Evolutionary conservation across 2,329 filamentous ascomycete genomes (phyloP).

Genomic region (Aspergillus unguis): DNA sequence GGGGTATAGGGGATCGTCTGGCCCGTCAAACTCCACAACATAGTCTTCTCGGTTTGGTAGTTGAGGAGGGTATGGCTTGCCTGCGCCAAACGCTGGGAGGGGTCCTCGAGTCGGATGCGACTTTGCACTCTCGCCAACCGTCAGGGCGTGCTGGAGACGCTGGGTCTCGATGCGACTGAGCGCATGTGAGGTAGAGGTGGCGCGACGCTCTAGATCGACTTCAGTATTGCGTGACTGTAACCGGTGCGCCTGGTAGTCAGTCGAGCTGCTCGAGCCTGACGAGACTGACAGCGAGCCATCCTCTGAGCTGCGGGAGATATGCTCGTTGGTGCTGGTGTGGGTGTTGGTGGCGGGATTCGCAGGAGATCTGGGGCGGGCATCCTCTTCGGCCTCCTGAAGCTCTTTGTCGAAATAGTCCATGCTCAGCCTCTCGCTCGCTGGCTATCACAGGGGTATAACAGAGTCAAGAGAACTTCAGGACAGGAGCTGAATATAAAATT

Average conservation of each 20-base stretch:
- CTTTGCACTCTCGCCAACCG: constrained; percentile 26
- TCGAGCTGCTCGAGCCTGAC: constrained; percentile 25
- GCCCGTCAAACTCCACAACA: constrained; percentile 53
- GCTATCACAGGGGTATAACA: no score
- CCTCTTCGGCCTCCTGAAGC: no score
- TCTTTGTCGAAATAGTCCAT: no score
- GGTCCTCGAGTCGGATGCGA: constrained; percentile 5
- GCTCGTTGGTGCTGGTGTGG: no score
- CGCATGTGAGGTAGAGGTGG: constrained; percentile 22
- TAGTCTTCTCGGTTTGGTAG: constrained; percentile 53
- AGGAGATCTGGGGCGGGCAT: no score
- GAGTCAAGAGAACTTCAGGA: no score
- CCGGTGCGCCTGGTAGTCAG: constrained; percentile 25
- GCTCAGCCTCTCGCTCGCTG: no score
- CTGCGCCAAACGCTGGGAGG: constrained; percentile 31
- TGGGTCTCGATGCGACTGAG: constrained; percentile 33
- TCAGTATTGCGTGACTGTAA: constrained; percentile 32
- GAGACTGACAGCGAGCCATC: constrained; percentile 3
- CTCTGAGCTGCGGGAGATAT: no score
- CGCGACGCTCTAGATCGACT: constrained; percentile 29
- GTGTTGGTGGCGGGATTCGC: no score
- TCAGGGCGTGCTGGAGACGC: constrained; percentile 38
- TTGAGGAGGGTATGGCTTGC: constrained; percentile 51
- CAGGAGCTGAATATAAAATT: no score
- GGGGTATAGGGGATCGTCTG: constrained; percentile 50